Evolutionary conservation across 2,329 filamentous ascomycete species (phyloP).

Genomic region (Alternaria burnsii): DNA sequence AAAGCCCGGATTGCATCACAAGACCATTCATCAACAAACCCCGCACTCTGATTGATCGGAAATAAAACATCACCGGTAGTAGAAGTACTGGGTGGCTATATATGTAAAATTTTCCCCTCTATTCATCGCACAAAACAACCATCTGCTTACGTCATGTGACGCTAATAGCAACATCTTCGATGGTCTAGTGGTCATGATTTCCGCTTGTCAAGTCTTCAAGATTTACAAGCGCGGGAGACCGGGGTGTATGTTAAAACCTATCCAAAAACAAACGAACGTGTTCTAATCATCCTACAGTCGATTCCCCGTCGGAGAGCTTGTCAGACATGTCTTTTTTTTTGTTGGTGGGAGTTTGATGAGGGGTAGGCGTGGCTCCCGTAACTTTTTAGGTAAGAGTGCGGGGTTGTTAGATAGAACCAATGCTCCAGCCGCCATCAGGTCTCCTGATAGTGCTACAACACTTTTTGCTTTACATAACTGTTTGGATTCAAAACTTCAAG

Average conservation of each 20-base stretch:
- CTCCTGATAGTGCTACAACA: background rate
- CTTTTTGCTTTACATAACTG: background rate
- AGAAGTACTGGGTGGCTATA: background rate
- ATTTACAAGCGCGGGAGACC: slow-evolving; percentile 12
- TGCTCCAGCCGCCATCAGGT: background rate
- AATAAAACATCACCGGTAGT: background rate
- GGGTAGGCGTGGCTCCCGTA: background rate
- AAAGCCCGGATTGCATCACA: background rate
- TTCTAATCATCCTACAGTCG: background rate
- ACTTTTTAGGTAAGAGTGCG: slow-evolving; percentile 1
- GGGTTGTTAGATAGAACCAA: background rate
- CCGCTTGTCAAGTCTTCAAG: slow-evolving; percentile 7
- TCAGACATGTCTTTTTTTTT: slow-evolving; percentile 1
- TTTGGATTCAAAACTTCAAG: background rate
- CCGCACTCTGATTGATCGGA: background rate
- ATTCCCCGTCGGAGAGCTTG: slow-evolving; percentile 13
- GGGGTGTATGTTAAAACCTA: slow-evolving; percentile 1
- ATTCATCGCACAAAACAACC: slow-evolving; percentile 17
- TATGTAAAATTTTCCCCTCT: background rate
- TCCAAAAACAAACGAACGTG: too few relatives aligned
- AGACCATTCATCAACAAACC: background rate
- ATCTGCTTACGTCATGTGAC: slow-evolving; percentile 20
- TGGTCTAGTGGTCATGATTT: slow-evolving; percentile 21
- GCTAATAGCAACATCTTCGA: slow-evolving; percentile 24
- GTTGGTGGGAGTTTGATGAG: background rate